Conservation (phyloP, 495 filamentous ascomycete species). For the Trichoderma virens region DNA sequence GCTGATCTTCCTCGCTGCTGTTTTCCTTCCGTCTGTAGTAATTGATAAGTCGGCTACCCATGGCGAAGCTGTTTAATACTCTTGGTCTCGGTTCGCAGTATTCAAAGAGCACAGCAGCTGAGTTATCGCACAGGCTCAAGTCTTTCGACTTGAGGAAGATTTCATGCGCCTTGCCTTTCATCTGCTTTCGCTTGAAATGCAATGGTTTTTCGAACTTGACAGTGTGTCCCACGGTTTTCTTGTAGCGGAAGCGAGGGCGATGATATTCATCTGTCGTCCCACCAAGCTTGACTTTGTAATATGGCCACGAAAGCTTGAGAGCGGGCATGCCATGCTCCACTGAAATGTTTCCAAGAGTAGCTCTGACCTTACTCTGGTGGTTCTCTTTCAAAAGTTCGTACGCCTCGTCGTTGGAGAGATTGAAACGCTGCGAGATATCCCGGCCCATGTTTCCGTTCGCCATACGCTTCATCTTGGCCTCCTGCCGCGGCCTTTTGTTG, state of each 20-base stretch:
- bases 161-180: constrained; percentile 65
- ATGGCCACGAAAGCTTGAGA: constrained; percentile 83
- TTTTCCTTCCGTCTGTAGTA: constrained; percentile 86
- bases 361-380: constrained; percentile 88
- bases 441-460: constrained; percentile 47
- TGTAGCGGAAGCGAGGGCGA: constrained; percentile 60
- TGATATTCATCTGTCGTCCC: constrained; percentile 84
- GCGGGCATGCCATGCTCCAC: constrained; percentile 92
- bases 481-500: constrained; percentile 36
- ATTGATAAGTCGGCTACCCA: constrained; percentile 91
- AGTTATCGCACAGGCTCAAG: constrained; percentile 79
- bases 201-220: constrained; percentile 53
- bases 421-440: constrained; percentile 71
- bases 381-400: constrained; percentile 96
- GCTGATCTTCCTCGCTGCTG: constrained; percentile 60
- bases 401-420: constrained; percentile 90
- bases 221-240: constrained; percentile 40
- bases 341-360: constrained; percentile 72
- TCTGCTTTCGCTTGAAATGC: constrained; percentile 72
- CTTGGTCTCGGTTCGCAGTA: constrained; percentile 92
- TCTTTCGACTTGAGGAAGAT: constrained; percentile 69
- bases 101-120: constrained; percentile 76
- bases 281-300: constrained; percentile 76
- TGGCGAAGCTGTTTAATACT: constrained; percentile 90
- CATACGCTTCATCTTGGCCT: constrained; percentile 46